Base-by-base conservation (phyloP, 345 rosid species). In the Moricandia arvensis region DNA sequence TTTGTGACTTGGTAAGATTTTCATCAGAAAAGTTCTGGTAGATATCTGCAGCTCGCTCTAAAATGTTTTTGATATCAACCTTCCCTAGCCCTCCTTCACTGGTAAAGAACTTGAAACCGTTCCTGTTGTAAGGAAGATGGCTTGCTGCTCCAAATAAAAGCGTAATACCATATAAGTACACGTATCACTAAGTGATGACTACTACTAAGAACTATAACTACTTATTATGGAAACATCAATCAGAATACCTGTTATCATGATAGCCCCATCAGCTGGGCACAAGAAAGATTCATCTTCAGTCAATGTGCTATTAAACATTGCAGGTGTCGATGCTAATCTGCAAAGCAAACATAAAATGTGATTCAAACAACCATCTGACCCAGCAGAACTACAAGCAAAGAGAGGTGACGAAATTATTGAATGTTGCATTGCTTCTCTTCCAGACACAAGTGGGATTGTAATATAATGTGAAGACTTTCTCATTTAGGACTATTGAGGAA, bases 301-400 rank as follows among this genome's bases (percentile, higher is more conserved):
- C 62, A 95, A 85, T 17, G 99, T 88, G 82, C 99, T 86, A 82
- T 92, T 92, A 80, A 92, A 95, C 99, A 95, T 95, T 64, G 99
- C 99, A n/a, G 99, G 99, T 54, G 99, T 95, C 63, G 99, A 95
- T 54, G 99, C 96, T 82, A 95, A 83, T 71, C 98, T 95, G 74
- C 55, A 81, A 41, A 64, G 21, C 4, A 63, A 64, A 69, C 35
- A 57, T 63, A 34, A 73, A 60, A 2, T 57, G 4, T 47, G 71
- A 53, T 13, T 7, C 61, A 29, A 69, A 62, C 27, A 69, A 54
- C 12, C 15, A 34, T 68, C 33, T 18, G 41, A 49, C 7, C 51
- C 17, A 49, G 41, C 58, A 63, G 18, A 34, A 15, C 35, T 68
- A 57, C 38, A 57, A 13, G 13, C 11, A 1, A 13, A 17, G 51